A percentile compares a stretch with the other conserved stretches of the same genome.
These are phyloP conservation scores for Exsudoporus frostii DNA, from an alignment of 768 basidiomycete genomes.

Conservation along the genomic window DNA sequence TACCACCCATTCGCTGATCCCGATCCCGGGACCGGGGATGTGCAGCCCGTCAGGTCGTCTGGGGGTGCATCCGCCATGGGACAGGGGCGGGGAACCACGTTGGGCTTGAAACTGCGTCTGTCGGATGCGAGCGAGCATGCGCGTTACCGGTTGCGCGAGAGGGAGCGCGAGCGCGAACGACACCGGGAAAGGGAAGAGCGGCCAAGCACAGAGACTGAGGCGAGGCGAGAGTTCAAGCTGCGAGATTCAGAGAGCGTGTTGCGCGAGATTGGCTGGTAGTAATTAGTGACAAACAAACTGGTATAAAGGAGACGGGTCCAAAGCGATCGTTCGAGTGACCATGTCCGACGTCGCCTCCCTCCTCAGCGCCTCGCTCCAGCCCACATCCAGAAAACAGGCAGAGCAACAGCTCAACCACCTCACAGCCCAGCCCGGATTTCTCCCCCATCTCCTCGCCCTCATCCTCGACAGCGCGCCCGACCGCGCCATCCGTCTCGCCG, in stretches of 20 bases:
- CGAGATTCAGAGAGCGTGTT: slow-evolving; percentile 22
- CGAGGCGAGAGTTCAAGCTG: slow-evolving; percentile 9
- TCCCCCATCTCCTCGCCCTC: slow-evolving; percentile 72
- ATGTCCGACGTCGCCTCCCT: slow-evolving; percentile 72
- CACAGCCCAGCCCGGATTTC: slow-evolving; percentile 74
- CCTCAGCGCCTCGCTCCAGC: slow-evolving; percentile 68
- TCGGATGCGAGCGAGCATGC: slow-evolving; percentile 27
- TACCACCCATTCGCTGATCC: not conserved
- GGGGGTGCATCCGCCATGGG: not conserved
- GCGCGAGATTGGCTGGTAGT: slow-evolving; percentile 20
- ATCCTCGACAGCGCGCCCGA: slow-evolving; percentile 66
- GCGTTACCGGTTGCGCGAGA: slow-evolving; percentile 19
- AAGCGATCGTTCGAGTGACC: not conserved
- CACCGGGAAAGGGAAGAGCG: not conserved
- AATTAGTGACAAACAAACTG: slow-evolving; percentile 11
- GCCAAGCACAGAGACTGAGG: not conserved
- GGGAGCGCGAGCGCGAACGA: slow-evolving; percentile 16
- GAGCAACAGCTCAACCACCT: slow-evolving; percentile 70
- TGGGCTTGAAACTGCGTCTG: slow-evolving; percentile 20
- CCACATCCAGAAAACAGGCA: slow-evolving; percentile 70
- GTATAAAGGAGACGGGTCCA: not conserved
- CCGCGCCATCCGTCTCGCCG: slow-evolving; percentile 75
- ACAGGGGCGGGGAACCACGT: slow-evolving; percentile 3
- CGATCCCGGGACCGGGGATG: too few species aligned
- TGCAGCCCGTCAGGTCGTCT: not conserved